Evolutionary conservation across 495 filamentous ascomycete genomes (phyloP).

Genomic region (Xylaria longipes): DNA sequence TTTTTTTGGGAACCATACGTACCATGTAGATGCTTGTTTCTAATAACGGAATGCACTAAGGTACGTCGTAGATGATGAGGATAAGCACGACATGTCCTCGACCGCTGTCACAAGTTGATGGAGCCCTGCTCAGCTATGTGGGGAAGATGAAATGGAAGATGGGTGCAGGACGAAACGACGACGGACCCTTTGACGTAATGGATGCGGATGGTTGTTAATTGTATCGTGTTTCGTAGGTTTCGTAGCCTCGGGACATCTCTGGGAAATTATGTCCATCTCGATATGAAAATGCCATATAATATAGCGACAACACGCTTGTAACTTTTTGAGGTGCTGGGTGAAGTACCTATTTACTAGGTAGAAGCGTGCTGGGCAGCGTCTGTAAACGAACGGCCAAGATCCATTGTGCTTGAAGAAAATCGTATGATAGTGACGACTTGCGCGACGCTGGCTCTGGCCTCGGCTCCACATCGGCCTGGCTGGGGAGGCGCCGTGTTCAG

Average conservation of each 20-base stretch:
- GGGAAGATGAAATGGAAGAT: constrained; percentile 9
- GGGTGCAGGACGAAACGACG: constrained; percentile 11
- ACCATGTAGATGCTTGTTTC: background rate
- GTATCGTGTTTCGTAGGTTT: constrained; percentile 23
- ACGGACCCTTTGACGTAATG: constrained; percentile 22
- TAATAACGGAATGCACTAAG: background rate
- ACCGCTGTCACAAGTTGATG: constrained; percentile 18
- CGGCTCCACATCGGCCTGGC: constrained; percentile 20
- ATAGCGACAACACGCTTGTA: background rate
- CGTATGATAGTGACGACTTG: constrained; percentile 28
- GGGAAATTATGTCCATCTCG: constrained; percentile 20
- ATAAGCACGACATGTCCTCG: constrained; percentile 16
- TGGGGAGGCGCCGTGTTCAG: constrained; percentile 14
- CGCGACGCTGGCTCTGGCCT: constrained; percentile 6
- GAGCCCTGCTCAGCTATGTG: constrained; percentile 14
- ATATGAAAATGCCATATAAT: background rate
- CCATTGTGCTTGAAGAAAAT: constrained; percentile 8
- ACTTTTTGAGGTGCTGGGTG: background rate
- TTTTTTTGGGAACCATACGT: background rate
- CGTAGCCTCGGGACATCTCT: constrained; percentile 15
- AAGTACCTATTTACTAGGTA: background rate
- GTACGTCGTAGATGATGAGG: constrained; percentile 16
- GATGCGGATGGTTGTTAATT: background rate
- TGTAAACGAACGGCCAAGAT: background rate
- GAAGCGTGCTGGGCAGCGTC: constrained; percentile 16